Base-by-base conservation (phyloP, 495 filamentous ascomycete species). In the Hypoxylon intermedium region DNA sequence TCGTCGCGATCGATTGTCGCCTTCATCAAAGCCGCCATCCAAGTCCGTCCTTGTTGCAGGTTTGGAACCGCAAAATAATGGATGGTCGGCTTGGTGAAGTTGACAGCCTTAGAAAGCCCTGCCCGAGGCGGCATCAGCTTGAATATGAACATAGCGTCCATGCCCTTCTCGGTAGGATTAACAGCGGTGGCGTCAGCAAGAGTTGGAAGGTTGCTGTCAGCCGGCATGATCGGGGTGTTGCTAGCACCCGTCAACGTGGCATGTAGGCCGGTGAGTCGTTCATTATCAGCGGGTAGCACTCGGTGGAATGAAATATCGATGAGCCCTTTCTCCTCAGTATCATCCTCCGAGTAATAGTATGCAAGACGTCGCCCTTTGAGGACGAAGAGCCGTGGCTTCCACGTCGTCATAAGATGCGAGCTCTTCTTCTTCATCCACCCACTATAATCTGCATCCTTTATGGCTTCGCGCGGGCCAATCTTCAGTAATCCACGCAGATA, bases 341-440 rank as follows among this genome's bases (percentile, higher is more conserved):
- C 95, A 50, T 87, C 84, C 58, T 97, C 92, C 12, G 91, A 89
- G 74, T 99, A 99, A 72, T 94, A 99, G 75, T 99, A 99, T 0
- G 92, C 91, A 16, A 99, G 83, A 11, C 95, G 86, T 58, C 91
- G 84, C 38, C 95, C 95, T 49, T 91, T 90, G 26, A 99, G 80
- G 16, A 98, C 89, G 67, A 99, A 99, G 26, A 98, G 83, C 6
- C 95, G 87, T 34, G 90, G 86, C 69, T 98, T 98, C 95, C 95
- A 99, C 1, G 91, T 96, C 2, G 91, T 89, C 89, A 97, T 95
- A 44, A 97, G 77, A 60, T 94, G 94, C 2, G 91, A 91, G 42
- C 91, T 96, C 67, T 92, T 87, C 82, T 99, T 99, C 79, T 96
- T 98, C 95, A 99, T 99, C 95, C 95, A 99, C 19, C 95, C 95